These are phyloP conservation scores for Nemania abortiva DNA, from an alignment of 2,329 filamentous ascomycete species.

Conservation along the genomic window DNA sequence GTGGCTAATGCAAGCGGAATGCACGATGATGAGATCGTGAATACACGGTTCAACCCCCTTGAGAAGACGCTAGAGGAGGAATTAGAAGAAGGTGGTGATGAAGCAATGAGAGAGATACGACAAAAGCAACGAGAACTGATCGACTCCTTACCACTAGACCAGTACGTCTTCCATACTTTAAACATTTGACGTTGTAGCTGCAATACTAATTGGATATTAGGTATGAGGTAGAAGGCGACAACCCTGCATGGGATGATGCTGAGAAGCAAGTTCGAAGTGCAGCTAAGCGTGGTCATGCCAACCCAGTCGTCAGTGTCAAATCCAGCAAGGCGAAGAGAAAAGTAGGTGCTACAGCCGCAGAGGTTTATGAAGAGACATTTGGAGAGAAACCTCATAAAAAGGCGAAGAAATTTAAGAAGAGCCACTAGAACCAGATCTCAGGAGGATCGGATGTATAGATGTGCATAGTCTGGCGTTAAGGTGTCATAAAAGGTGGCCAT, in stretches of 20 bases:
- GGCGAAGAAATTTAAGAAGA: constrained; percentile 67
- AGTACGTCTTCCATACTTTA: constrained; percentile 64
- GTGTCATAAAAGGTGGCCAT: constrained; percentile 28
- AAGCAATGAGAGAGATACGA: constrained; percentile 76
- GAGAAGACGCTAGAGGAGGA: constrained; percentile 81
- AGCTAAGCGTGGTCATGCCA: constrained; percentile 66
- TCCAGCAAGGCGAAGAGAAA: constrained; percentile 82
- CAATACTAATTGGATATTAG: constrained; percentile 52
- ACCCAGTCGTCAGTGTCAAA: constrained; percentile 83
- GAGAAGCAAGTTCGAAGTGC: constrained; percentile 79
- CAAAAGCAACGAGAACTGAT: constrained; percentile 90
- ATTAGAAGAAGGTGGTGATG: constrained; percentile 83
- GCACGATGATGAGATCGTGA: constrained; percentile 76
- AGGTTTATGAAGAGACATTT: constrained; percentile 72
- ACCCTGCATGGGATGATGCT: constrained; percentile 73
- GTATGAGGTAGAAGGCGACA: constrained; percentile 74
- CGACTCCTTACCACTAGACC: constrained; percentile 88
- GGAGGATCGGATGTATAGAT: constrained; percentile 20
- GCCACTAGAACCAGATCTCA: constrained; percentile 26
- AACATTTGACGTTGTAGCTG: constrained; percentile 21
- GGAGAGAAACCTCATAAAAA: constrained; percentile 63
- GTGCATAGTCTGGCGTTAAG: constrained; percentile 39
- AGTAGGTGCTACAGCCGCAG: constrained; percentile 67
- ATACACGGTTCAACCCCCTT: constrained; percentile 77
- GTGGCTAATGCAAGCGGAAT: constrained; percentile 70